Evolutionary conservation across 371 early-diverging fungal genomes (phyloP).

Genomic region (Rhizomucor pusillus): DNA sequence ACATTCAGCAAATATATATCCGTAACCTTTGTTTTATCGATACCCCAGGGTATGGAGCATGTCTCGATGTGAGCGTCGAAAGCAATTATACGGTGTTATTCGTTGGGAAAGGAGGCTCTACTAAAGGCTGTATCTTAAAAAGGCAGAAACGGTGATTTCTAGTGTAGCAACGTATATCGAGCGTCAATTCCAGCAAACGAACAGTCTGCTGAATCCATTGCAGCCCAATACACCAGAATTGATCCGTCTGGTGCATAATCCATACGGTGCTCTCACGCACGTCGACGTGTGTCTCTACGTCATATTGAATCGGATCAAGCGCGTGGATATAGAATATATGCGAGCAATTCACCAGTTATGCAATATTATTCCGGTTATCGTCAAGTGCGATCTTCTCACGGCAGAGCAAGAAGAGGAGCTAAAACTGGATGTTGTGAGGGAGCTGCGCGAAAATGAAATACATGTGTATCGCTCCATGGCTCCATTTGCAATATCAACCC

Average conservation of each 20-base stretch:
- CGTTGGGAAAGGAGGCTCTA: neutral
- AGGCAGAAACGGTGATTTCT: constrained; percentile 35
- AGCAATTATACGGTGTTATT: neutral
- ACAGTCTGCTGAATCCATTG: constrained; percentile 22
- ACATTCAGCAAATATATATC: constrained; percentile 8
- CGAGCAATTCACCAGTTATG: constrained; percentile 54
- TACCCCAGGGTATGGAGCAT: constrained; percentile 60
- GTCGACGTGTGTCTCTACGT: constrained; percentile 71
- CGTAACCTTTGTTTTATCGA: constrained; percentile 52
- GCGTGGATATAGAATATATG: constrained; percentile 77
- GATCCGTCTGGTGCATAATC: constrained; percentile 27
- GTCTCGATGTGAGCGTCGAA: constrained; percentile 36
- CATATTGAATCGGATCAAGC: constrained; percentile 62
- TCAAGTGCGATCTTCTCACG: constrained; percentile 66
- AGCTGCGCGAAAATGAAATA: constrained; percentile 46
- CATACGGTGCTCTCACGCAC: constrained; percentile 55
- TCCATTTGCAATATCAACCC: neutral
- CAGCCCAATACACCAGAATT: constrained; percentile 17
- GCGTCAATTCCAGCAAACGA: constrained; percentile 34
- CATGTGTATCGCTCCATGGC: constrained; percentile 19
- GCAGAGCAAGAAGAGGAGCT: constrained; percentile 54
- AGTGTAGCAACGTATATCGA: constrained; percentile 33
- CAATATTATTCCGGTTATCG: constrained; percentile 63
- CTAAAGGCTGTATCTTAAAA: neutral
- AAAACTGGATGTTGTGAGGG: constrained; percentile 50